Base-by-base conservation (phyloP, 352 stramenopile species). In the Phytopythium cucurbitacearum region DNA sequence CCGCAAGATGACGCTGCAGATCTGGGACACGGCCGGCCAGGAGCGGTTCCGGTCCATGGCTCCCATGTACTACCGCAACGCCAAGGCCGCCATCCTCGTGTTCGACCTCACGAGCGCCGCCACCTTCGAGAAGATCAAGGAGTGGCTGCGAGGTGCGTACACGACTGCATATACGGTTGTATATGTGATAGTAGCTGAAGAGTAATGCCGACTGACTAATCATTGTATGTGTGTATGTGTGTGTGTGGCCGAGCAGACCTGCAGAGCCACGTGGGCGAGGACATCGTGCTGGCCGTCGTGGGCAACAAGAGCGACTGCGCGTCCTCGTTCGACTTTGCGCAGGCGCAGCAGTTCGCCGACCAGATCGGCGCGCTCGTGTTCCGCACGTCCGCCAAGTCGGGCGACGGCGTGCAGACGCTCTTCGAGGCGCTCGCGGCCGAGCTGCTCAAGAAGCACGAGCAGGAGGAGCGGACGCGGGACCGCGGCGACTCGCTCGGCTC, bases 31-130 rank as follows among this genome's bases (percentile, higher is more conserved):
- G 13, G 78, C 78, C 13, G 78, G 78, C 7, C 78, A 89, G 58
- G 78, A 89, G 57, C 71, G 85, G 15, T 95, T 95, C 59, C 77
- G 84, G 15, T 92, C 80, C 41, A 95, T 95, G 85, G 84, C 84
- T 43, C 85, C 86, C 9, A 94, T 96, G 85, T 96, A 96, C 65
- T 96, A 96, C 63, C 82, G 86, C 41, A 92, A 96, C 56, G 85
- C 86, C 34, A 91, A 91, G 56, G 86, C 86, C 3, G 86, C 86
- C 34, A 93, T 96, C 49, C 62, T 96, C 40, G 86, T 96, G 0
- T 92, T 94, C 53, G 84, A 94, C 47, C 56, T 96, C 36, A 82
- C 76, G 45, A 90, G 82, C 51, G 64, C 84, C 46, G 70, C 72
- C 32, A 87, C 75, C 39, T 94, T 96, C 43, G 77, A 91, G 50